These are phyloP conservation scores for Haplosporangium gracile DNA, from an alignment of 192 early-diverging fungal genomes.

Conservation along the genomic window DNA sequence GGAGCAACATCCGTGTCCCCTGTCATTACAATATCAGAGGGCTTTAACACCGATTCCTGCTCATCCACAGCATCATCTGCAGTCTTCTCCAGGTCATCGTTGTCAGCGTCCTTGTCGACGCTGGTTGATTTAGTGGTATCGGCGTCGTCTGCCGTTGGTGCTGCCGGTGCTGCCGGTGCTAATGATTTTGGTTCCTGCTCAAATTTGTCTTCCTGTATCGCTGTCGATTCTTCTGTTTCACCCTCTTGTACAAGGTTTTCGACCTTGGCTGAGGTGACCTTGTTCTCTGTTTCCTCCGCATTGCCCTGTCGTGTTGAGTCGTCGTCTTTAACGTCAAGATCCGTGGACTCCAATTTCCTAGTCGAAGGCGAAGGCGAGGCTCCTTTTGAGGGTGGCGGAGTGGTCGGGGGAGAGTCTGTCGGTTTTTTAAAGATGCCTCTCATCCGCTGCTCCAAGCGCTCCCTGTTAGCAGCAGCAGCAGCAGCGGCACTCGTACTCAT, in stretches of 20 bases:
- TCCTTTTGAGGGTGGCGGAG: slow-evolving; percentile 20
- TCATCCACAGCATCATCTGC: background rate
- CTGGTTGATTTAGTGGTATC: background rate
- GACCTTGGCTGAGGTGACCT: background rate
- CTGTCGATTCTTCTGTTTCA: background rate
- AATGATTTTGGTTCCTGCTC: background rate
- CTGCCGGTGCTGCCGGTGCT: background rate
- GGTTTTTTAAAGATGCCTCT: slow-evolving; percentile 43
- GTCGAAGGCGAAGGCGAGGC: slow-evolving; percentile 16
- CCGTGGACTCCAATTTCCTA: slow-evolving; percentile 10
- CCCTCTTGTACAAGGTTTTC: background rate
- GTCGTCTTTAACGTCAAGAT: slow-evolving; percentile 10
- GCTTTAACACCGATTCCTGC: background rate
- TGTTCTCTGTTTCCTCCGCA: background rate
- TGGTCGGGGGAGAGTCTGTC: slow-evolving; percentile 28
- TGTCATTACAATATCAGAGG: background rate
- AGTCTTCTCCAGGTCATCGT: background rate
- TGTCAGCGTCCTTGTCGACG: background rate
- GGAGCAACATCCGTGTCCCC: background rate
- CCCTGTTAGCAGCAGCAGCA: slow-evolving; percentile 48
- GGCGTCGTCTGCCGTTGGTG: background rate
- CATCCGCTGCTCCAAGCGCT: slow-evolving; percentile 64
- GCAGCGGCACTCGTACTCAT: slow-evolving; percentile 10
- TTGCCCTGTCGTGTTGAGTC: background rate
- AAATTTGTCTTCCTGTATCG: background rate